A percentile compares a stretch with the other conserved stretches of the same genome.
These are phyloP conservation scores for Lathyrus aphaca DNA, from an alignment of 306 rosid species.

Conservation along the genomic window DNA sequence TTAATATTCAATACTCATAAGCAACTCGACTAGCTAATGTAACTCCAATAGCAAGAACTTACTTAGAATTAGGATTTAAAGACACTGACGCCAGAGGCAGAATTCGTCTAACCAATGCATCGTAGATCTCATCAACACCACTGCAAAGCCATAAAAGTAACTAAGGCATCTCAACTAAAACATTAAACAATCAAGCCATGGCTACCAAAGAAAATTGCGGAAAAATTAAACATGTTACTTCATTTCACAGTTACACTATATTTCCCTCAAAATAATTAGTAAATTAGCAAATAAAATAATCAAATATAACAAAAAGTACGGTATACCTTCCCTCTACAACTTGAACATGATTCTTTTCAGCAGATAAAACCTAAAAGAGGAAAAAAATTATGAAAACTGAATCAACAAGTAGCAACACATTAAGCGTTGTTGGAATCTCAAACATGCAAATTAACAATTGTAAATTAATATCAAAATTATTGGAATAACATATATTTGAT, in stretches of 20 bases:
- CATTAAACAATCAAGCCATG: constrained; percentile 14
- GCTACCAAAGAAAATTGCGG: not conserved
- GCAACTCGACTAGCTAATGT: constrained; percentile 22
- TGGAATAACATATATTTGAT: constrained; percentile 5
- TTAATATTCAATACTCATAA: constrained; percentile 17
- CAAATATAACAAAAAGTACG: not conserved
- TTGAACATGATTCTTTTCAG: constrained; percentile 53
- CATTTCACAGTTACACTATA: not conserved
- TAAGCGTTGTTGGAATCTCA: not conserved
- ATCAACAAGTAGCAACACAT: not conserved
- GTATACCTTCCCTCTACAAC: constrained; percentile 71
- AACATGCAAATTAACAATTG: not conserved
- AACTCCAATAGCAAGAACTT: constrained; percentile 44
- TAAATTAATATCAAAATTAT: not conserved
- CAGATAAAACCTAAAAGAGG: constrained; percentile 57
- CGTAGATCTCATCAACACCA: constrained; percentile 69
- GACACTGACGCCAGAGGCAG: constrained; percentile 50
- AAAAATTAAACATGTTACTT: not conserved
- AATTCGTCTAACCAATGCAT: constrained; percentile 71
- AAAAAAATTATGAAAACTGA: constrained; percentile 23
- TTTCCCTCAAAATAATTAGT: not conserved
- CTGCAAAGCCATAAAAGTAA: constrained; percentile 44
- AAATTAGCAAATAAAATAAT: not conserved
- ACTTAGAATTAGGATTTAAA: constrained; percentile 69
- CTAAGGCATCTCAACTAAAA: not conserved